Evolutionary conservation across 768 basidiomycete genomes (phyloP).

Genomic region (Amanita inopinata): DNA sequence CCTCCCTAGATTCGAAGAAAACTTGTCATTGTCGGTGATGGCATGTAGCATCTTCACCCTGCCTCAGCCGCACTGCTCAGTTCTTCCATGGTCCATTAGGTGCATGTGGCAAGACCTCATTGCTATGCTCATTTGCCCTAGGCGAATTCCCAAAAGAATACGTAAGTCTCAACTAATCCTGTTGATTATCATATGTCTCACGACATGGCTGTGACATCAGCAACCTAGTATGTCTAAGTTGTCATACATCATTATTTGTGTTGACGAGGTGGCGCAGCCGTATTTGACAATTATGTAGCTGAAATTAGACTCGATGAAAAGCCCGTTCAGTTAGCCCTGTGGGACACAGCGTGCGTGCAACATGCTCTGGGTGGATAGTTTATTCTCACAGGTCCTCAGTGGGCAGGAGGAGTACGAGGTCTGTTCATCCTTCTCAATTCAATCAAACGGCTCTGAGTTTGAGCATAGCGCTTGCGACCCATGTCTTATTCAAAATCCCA

Average conservation of each 20-base stretch:
- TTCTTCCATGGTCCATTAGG: constrained; percentile 34
- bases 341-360: constrained; percentile 87
- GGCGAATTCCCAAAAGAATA: constrained; percentile 97
- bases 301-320: constrained; percentile 97
- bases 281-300: constrained; percentile 98
- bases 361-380: constrained; percentile 4
- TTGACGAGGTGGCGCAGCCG: constrained; percentile 40
- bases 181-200: constrained; percentile 10
- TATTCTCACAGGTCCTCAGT: constrained; percentile 30
- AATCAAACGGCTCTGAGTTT: constrained; percentile 7
- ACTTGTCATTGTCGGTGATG: constrained; percentile 95
- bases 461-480: constrained; percentile 73
- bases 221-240: constrained; percentile 43
- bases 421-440: constrained; percentile 13
- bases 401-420: constrained; percentile 99
- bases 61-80: constrained; percentile 5
- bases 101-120: constrained; percentile 94
- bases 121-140: constrained; percentile 84
- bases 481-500: constrained; percentile 98
- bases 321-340: constrained; percentile 91
- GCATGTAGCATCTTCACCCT: constrained; percentile 33
- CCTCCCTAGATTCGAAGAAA: constrained; percentile 75
- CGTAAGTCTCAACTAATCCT: constrained; percentile 38
- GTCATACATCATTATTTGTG: constrained; percentile 3
- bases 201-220: constrained; percentile 21